A percentile compares a stretch with the other conserved stretches of the same genome.
These are phyloP conservation scores for Talaromyces proteolyticus DNA, from an alignment of 495 filamentous ascomycete species.

Conservation along the genomic window DNA sequence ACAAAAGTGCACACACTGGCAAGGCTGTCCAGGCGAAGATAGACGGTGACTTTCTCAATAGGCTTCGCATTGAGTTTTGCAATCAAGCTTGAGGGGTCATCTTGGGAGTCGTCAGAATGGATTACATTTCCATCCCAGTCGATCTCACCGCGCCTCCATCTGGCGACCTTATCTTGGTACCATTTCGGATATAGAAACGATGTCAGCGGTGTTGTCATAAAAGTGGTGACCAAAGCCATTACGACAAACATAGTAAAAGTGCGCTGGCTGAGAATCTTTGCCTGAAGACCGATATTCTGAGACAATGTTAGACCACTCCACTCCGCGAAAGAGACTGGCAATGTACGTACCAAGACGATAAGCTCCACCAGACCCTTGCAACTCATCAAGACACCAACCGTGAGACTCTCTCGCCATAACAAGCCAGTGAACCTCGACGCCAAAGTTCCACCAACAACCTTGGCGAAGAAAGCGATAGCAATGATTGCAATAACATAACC, in stretches of 20 bases:
- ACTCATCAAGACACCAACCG: slow-evolving; percentile 92
- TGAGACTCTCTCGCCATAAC: slow-evolving; percentile 88
- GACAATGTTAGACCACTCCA: slow-evolving; percentile 7
- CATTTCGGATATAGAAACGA: slow-evolving; percentile 72
- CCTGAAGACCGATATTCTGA: slow-evolving; percentile 92
- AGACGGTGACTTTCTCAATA: slow-evolving; percentile 49
- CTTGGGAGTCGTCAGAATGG: slow-evolving; percentile 18
- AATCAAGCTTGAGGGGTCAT: slow-evolving; percentile 30
- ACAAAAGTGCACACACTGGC: slow-evolving; percentile 82
- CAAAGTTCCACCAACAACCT: slow-evolving; percentile 78
- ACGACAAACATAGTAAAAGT: slow-evolving; percentile 99
- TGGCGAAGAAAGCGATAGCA: slow-evolving; percentile 75
- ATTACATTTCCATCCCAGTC: slow-evolving; percentile 72
- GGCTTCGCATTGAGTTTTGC: slow-evolving; percentile 25
- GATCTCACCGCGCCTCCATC: slow-evolving; percentile 89
- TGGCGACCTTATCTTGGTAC: slow-evolving; percentile 87
- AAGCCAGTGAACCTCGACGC: slow-evolving; percentile 74
- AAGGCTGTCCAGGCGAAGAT: slow-evolving; percentile 85
- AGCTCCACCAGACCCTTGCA: slow-evolving; percentile 96
- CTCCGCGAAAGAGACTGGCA: neutral
- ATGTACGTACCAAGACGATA: slow-evolving; percentile 74
- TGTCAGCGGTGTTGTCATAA: slow-evolving; percentile 82
- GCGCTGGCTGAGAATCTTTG: slow-evolving; percentile 74
- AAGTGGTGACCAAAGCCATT: slow-evolving; percentile 91
- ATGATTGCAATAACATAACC: slow-evolving; percentile 86